phyloP scores from a whole-genome alignment of 2,329 filamentous ascomycete genomes.

The Tolypocladium inflatum region DNA sequence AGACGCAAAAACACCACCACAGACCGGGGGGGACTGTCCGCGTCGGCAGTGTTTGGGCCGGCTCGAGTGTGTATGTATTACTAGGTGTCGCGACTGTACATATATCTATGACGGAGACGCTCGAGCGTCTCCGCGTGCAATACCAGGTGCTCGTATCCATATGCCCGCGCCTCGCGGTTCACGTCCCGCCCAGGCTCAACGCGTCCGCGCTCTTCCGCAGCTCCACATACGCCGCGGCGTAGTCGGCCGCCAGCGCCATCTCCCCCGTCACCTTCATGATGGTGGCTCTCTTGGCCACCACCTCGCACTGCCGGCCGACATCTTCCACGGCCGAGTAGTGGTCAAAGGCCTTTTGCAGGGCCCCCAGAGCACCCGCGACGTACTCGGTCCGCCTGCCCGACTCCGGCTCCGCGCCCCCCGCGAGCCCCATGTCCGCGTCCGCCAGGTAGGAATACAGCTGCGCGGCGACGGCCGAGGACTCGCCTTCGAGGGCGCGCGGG shows the following conservation, averaged over 20 bases:
- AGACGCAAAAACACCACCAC: background rate
- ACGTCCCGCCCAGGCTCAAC: constrained; percentile 13
- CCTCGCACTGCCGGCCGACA: constrained; percentile 61
- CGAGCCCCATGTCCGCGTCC: constrained; percentile 71
- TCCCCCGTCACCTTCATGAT: constrained; percentile 65
- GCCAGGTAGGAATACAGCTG: constrained; percentile 60
- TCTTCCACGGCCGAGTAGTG: constrained; percentile 59
- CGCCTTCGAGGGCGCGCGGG: constrained; percentile 67
- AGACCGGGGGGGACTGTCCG: background rate
- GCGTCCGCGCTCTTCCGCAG: constrained; percentile 33
- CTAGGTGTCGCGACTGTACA: background rate
- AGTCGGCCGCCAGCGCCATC: constrained; percentile 52
- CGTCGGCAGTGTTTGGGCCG: background rate
- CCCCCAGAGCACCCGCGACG: constrained; percentile 47
- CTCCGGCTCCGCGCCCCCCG: constrained; percentile 39
- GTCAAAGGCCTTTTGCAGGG: constrained; percentile 52
- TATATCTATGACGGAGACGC: background rate
- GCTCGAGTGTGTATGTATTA: background rate
- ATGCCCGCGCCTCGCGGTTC: background rate
- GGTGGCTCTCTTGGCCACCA: constrained; percentile 73
- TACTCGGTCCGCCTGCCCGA: constrained; percentile 42
- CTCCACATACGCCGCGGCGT: constrained; percentile 54
- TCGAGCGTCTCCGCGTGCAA: background rate
- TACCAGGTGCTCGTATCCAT: background rate
- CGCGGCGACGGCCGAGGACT: constrained; percentile 52